phyloP scores from a whole-genome alignment of 2,329 filamentous ascomycete species.

The Cladosporium austrohemisphaericum region DNA sequence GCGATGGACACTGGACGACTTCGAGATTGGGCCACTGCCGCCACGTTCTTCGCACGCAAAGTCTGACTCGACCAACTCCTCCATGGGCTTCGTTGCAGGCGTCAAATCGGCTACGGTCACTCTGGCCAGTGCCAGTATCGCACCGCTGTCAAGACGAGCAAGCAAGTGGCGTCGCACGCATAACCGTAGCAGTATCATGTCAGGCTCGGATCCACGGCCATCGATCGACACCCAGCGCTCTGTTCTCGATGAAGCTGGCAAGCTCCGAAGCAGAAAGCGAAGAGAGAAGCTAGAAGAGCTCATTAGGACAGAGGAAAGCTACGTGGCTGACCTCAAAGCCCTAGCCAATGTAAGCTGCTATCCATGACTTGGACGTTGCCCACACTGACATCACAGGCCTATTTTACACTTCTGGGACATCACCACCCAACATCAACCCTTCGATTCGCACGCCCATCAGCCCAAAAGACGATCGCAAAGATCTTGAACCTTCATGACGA shows the following conservation, averaged over 20 bases:
- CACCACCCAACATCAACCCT: constrained; percentile 22
- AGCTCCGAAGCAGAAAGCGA: constrained; percentile 68
- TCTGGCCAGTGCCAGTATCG: constrained; percentile 66
- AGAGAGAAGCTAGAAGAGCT: constrained; percentile 81
- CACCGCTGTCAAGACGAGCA: constrained; percentile 57
- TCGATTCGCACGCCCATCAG: constrained; percentile 27
- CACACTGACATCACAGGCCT: constrained; percentile 33
- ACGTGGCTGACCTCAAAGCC: constrained; percentile 82
- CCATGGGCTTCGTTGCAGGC: constrained; percentile 73
- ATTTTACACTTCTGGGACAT: constrained; percentile 40
- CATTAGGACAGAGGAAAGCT: constrained; percentile 79
- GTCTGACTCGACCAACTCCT: constrained; percentile 63
- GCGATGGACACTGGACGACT: constrained; percentile 37
- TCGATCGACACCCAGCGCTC: constrained; percentile 56
- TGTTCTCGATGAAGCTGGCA: constrained; percentile 64
- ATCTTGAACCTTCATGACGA: constrained; percentile 81
- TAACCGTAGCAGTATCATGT: constrained; percentile 54
- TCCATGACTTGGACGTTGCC: not conserved
- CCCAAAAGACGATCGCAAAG: constrained; percentile 49
- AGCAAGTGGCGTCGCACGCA: constrained; percentile 57
- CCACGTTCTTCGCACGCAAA: constrained; percentile 33
- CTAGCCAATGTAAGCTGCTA: constrained; percentile 67
- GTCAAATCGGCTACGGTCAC: constrained; percentile 80
- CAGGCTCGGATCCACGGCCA: constrained; percentile 62
- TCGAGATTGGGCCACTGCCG: constrained; percentile 22